Percentiles rank a stretch among this genome's conserved stretches.
phyloP scores from a whole-genome alignment of 495 filamentous ascomycete genomes.

The Lineolata rhizophorae region DNA sequence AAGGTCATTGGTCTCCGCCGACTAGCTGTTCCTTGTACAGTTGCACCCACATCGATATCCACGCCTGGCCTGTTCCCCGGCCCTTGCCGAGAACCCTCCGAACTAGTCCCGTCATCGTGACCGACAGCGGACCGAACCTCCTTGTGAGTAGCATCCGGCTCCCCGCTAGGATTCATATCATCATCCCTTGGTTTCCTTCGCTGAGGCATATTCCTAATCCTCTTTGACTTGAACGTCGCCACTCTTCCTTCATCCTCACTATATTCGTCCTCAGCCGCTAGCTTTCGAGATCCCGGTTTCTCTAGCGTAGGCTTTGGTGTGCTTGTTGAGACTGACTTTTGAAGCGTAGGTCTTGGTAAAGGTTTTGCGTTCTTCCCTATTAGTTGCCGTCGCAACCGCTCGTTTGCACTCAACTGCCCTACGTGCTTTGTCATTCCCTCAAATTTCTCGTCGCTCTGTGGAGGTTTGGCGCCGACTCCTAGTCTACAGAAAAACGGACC shows the following conservation, averaged over 20 bases:
- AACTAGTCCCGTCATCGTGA: conserved; percentile 3
- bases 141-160: background rate
- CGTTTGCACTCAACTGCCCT: no score
- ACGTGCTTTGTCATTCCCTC: no score
- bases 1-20: conserved; percentile 10
- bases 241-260: conserved; percentile 18
- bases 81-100: no score
- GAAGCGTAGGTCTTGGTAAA: background rate
- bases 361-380: conserved; percentile 20
- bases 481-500: no score
- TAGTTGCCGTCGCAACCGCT: conserved; percentile 20
- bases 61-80: no score
- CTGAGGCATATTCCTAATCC: background rate
- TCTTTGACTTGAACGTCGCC: conserved; percentile 14
- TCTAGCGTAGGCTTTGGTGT: background rate
- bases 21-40: conserved; percentile 3
- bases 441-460: no score
- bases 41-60: background rate
- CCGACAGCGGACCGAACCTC: background rate
- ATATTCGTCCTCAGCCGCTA: conserved; percentile 14
- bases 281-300: background rate
- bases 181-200: conserved; percentile 1
- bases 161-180: background rate
- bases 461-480: no score
- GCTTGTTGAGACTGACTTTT: background rate